A percentile compares a stretch with the other conserved stretches of the same genome.
Conservation (phyloP, 1,284 basidiomycete genomes). For the Microbotryomycetes sp. region DNA sequence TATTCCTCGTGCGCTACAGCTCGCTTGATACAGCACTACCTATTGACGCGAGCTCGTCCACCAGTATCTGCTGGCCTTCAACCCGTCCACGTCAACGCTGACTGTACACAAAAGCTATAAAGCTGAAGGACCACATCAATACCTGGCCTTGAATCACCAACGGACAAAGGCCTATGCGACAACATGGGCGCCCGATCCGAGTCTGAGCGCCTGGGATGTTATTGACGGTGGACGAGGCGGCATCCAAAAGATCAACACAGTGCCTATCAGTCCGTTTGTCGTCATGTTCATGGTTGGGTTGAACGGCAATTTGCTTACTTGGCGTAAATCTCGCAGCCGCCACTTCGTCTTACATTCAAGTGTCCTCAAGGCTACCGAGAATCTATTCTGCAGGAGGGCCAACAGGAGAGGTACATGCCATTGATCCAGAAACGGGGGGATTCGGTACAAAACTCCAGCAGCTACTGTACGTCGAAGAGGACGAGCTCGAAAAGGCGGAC, state of each 20-base stretch:
- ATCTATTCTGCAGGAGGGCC: slow-evolving; percentile 44
- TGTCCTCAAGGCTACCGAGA: slow-evolving; percentile 17
- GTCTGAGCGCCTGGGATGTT: slow-evolving; percentile 34
- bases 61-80: slow-evolving; percentile 36
- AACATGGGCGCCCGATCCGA: slow-evolving; percentile 34
- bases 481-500: slow-evolving; percentile 30
- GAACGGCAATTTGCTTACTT: not conserved
- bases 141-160: slow-evolving; percentile 32
- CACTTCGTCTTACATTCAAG: slow-evolving; percentile 36
- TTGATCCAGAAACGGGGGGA: slow-evolving; percentile 20
- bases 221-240: slow-evolving; percentile 7
- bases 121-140: slow-evolving; percentile 39
- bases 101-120: slow-evolving; percentile 19
- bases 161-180: slow-evolving; percentile 36
- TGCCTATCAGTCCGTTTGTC: slow-evolving; percentile 32
- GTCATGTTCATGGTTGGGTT: not conserved
- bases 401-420: slow-evolving; percentile 36
- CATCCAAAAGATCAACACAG: slow-evolving; percentile 29
- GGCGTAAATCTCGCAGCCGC: slow-evolving; percentile 16
- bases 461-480: slow-evolving; percentile 28
- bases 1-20: slow-evolving; percentile 12
- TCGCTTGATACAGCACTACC: not conserved
- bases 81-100: slow-evolving; percentile 28
- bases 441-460: slow-evolving; percentile 32
- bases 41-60: not conserved